Evolutionary conservation across 2,329 filamentous ascomycete species (phyloP).

Genomic region (Aspergillus sp.): DNA sequence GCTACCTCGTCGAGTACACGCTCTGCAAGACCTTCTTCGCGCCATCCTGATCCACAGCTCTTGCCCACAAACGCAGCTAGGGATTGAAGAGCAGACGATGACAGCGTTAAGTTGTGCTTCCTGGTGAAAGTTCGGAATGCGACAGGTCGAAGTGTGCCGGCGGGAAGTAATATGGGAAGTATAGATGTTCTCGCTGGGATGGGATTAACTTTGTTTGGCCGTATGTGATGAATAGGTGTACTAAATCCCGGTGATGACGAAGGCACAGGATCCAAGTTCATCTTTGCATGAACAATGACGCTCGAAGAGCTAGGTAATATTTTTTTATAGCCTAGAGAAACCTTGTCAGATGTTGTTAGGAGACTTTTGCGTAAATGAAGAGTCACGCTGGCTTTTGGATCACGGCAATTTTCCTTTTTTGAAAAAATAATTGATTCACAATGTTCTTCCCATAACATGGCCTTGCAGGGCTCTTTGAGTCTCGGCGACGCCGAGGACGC

Average conservation of each 20-base stretch:
- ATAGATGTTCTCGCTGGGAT: conserved; percentile 63
- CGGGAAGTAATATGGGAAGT: conserved; percentile 84
- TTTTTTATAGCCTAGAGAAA: not conserved
- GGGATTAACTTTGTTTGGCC: conserved; percentile 39
- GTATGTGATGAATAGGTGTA: conserved; percentile 77
- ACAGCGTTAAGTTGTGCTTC: conserved; percentile 92
- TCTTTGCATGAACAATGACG: conserved; percentile 9
- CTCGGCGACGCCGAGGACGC: not conserved
- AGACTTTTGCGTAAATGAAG: not conserved
- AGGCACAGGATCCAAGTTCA: conserved; percentile 62
- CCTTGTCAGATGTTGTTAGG: not conserved
- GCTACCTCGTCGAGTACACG: conserved; percentile 89
- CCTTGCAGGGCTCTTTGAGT: not conserved
- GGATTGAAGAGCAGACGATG: conserved; percentile 79
- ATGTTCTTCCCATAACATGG: not conserved
- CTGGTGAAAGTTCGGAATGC: conserved; percentile 97
- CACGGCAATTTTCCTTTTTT: not conserved
- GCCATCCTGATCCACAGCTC: conserved; percentile 94
- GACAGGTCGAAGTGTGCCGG: conserved; percentile 80
- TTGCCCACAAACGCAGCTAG: conserved; percentile 87
- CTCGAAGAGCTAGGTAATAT: not conserved
- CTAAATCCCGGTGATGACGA: conserved; percentile 90
- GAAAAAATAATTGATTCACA: not conserved
- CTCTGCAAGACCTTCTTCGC: conserved; percentile 91
- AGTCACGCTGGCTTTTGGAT: not conserved